A percentile compares a stretch with the other conserved stretches of the same genome.
Conservation (phyloP, 2,329 filamentous ascomycete species). For the Calonectria leucothoes region DNA sequence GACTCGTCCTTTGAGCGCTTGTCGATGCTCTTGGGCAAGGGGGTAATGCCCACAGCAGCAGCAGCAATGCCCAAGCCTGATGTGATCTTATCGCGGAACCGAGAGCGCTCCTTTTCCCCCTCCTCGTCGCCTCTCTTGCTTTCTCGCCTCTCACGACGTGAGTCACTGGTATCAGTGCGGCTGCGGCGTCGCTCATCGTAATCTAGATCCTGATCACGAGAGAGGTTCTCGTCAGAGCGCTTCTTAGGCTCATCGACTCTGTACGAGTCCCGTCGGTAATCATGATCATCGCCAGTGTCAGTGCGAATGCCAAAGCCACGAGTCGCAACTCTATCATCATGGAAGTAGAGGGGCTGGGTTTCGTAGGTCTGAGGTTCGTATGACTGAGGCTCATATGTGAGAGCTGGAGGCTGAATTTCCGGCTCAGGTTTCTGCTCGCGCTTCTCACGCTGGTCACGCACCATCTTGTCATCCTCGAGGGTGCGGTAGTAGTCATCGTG, state of each 20-base stretch:
- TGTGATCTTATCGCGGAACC: slow-evolving; percentile 60
- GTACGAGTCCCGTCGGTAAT: slow-evolving; percentile 56
- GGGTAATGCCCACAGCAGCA: slow-evolving; percentile 58
- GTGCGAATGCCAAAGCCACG: slow-evolving; percentile 67
- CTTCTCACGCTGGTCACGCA: slow-evolving; percentile 49
- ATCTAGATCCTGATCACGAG: slow-evolving; percentile 43
- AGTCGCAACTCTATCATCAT: slow-evolving; percentile 57
- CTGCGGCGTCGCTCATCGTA: slow-evolving; percentile 44
- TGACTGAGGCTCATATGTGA: slow-evolving; percentile 30
- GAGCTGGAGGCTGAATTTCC: slow-evolving; percentile 27
- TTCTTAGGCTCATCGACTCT: slow-evolving; percentile 43
- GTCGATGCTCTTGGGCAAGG: slow-evolving; percentile 52
- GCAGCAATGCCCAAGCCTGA: slow-evolving; percentile 62
- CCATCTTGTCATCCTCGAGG: slow-evolving; percentile 59
- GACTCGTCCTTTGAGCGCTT: slow-evolving; percentile 48
- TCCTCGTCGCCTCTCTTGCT: slow-evolving; percentile 46
- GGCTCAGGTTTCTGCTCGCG: slow-evolving; percentile 48
- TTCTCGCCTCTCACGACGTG: slow-evolving; percentile 45
- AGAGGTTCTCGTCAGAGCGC: slow-evolving; percentile 46
- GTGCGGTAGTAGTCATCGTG: slow-evolving; percentile 62
- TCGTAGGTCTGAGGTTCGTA: slow-evolving; percentile 37
- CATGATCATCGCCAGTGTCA: slow-evolving; percentile 49
- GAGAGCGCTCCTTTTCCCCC: slow-evolving; percentile 55
- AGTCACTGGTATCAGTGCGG: slow-evolving; percentile 40
- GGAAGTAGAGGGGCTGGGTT: slow-evolving; percentile 48